A percentile compares a stretch with the other conserved stretches of the same genome.
phyloP scores from a whole-genome alignment of 805 yeast species.

The Ogataea pilisensis region DNA sequence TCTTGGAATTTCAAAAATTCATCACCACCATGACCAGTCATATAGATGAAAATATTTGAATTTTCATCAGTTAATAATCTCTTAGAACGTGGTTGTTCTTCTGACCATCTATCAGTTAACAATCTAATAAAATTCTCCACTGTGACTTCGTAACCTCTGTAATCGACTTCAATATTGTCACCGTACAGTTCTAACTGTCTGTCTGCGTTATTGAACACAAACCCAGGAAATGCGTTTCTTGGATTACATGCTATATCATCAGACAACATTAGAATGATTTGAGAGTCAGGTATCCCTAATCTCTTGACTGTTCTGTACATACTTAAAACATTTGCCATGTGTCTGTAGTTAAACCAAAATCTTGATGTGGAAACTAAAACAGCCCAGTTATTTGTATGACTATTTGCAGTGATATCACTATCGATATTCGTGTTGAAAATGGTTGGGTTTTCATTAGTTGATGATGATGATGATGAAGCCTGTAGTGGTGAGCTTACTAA shows the following conservation, averaged over 20 bases:
- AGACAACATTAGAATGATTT: conserved; percentile 90
- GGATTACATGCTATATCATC: conserved; percentile 98
- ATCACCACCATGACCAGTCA: conserved; percentile 99
- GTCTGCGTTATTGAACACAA: conserved; percentile 91
- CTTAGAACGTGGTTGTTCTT: conserved; percentile 89
- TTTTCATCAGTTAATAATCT: conserved; percentile 88
- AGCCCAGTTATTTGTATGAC: conserved; percentile 73
- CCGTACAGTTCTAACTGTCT: conserved; percentile 92
- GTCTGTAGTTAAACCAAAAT: conserved; percentile 98
- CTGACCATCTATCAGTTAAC: conserved; percentile 93
- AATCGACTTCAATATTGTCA: conserved; percentile 92
- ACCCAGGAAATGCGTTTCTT: conserved; percentile 91
- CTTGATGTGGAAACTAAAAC: conserved; percentile 93
- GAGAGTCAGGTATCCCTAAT: conserved; percentile 96
- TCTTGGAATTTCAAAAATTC: conserved; percentile 97
- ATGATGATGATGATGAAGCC: not conserved
- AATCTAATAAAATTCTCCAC: conserved; percentile 94
- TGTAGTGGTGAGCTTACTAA: not conserved
- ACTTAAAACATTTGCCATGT: conserved; percentile 93
- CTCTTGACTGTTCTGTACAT: conserved; percentile 95
- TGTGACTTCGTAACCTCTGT: conserved; percentile 96
- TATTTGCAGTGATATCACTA: conserved; percentile 17
- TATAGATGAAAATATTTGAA: conserved; percentile 87
- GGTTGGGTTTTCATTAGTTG: not conserved
- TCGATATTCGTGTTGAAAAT: not conserved